Conservation (phyloP, 805 yeast species). For the Wickerhamiella spandovensis region DNA sequence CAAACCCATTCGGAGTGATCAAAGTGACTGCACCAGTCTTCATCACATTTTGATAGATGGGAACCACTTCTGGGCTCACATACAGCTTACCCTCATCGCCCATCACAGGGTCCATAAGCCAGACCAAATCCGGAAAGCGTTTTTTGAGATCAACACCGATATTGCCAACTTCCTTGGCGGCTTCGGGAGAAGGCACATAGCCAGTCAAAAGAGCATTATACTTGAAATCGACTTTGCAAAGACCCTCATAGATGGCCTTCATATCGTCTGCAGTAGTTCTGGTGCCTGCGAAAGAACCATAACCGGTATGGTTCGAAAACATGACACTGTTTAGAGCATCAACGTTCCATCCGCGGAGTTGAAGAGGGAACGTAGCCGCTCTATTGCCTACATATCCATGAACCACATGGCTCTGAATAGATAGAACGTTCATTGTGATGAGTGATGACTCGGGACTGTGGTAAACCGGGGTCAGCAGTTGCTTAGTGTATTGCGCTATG, state of each 20-base stretch:
- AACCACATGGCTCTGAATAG: slow-evolving; percentile 80
- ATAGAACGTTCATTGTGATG: slow-evolving; percentile 26
- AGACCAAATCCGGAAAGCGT: slow-evolving; percentile 23
- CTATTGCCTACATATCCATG: slow-evolving; percentile 94
- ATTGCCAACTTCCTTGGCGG: slow-evolving; percentile 37
- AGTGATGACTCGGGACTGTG: neutral
- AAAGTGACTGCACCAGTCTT: slow-evolving; percentile 42
- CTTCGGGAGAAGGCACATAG: slow-evolving; percentile 53
- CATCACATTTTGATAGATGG: slow-evolving; percentile 41
- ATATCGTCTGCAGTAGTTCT: slow-evolving; percentile 36
- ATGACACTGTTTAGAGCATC: slow-evolving; percentile 81
- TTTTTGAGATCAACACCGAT: slow-evolving; percentile 27
- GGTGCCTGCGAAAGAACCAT: slow-evolving; percentile 52
- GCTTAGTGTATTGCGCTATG: neutral
- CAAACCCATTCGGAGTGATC: slow-evolving; percentile 86
- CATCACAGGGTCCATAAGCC: slow-evolving; percentile 81
- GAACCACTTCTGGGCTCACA: slow-evolving; percentile 45
- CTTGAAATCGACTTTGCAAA: slow-evolving; percentile 33
- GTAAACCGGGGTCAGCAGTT: neutral
- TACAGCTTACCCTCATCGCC: slow-evolving; percentile 83
- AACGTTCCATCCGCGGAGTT: slow-evolving; percentile 81
- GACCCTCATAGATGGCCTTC: slow-evolving; percentile 39
- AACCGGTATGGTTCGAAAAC: slow-evolving; percentile 87
- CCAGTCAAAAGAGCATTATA: slow-evolving; percentile 70
- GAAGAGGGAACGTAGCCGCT: slow-evolving; percentile 84